Percentiles rank a stretch among this genome's conserved stretches.
Evolutionary conservation across 2,329 filamentous ascomycete genomes (phyloP).

Genomic region (Akanthomyces lecanii): DNA sequence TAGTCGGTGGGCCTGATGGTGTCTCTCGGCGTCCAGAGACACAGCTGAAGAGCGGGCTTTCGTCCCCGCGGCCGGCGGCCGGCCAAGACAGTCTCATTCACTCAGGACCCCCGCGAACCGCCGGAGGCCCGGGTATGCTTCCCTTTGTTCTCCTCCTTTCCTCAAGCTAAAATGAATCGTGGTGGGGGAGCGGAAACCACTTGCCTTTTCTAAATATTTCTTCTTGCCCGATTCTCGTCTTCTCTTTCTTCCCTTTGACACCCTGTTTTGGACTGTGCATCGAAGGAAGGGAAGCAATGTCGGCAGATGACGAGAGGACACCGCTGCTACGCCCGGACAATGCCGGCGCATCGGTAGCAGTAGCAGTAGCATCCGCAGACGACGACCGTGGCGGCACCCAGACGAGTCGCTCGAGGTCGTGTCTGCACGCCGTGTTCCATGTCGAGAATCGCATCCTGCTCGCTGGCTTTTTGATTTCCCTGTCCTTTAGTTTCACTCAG

Average conservation of each 20-base stretch:
- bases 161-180: neutral
- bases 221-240: too few species aligned
- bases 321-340: conserved; percentile 4
- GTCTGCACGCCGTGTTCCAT: conserved; percentile 22
- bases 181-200: too few species aligned
- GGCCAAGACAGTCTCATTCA: neutral
- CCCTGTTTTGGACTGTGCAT: neutral
- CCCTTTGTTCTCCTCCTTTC: neutral
- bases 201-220: too few species aligned
- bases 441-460: conserved; percentile 49
- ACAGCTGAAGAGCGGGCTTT: too few species aligned
- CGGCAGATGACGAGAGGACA: conserved; percentile 11
- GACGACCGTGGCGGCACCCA: neutral
- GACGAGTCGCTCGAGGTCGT: conserved; percentile 14
- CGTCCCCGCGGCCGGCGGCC: neutral
- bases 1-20: too few species aligned
- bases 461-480: conserved; percentile 56
- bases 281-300: neutral
- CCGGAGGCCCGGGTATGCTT: conserved; percentile 6
- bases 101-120: neutral
- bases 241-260: neutral
- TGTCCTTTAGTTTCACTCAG: conserved; percentile 47
- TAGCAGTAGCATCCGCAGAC: neutral
- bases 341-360: neutral
- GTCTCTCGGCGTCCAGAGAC: too few species aligned